A percentile compares a stretch with the other conserved stretches of the same genome.
Evolutionary conservation across 441 rosid genomes (phyloP).

Genomic region (Jatropha podagrica): DNA sequence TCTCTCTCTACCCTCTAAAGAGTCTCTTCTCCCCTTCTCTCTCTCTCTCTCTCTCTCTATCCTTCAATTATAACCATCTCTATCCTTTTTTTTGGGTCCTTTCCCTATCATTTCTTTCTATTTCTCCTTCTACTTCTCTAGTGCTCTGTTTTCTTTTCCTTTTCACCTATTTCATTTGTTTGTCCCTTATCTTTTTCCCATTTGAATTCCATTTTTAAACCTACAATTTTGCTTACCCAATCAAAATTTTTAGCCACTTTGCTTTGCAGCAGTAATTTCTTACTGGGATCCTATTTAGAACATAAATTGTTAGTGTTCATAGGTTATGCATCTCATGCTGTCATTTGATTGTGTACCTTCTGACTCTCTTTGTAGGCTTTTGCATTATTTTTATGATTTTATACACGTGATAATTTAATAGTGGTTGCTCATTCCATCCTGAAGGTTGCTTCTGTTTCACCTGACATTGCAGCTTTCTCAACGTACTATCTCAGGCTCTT

Average conservation of each 20-base stretch:
- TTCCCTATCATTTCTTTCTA: neutral
- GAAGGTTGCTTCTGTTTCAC: conserved; percentile 21
- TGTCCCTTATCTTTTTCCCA: neutral
- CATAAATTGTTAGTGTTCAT: neutral
- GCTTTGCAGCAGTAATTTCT: neutral
- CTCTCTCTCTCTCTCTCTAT: neutral
- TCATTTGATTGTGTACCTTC: neutral
- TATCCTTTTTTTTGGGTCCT: neutral
- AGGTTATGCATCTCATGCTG: neutral
- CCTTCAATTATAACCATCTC: neutral
- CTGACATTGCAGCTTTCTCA: conserved; percentile 86
- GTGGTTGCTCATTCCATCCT: conserved; percentile 19
- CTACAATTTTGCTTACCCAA: neutral
- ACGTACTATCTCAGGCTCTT: conserved; percentile 88
- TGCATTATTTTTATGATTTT: conserved; percentile 1
- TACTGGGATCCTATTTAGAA: neutral
- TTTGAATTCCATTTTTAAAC: neutral
- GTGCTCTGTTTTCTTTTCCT: neutral
- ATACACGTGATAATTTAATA: conserved; percentile 3
- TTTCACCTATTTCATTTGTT: neutral
- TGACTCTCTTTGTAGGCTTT: neutral
- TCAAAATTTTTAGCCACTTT: neutral
- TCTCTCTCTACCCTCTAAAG: neutral
- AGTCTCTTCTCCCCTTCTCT: neutral
- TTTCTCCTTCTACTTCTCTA: neutral